A percentile compares a stretch with the other conserved stretches of the same genome.
Evolutionary conservation across 1,284 basidiomycete species (phyloP).

Genomic region (Spongispora temasekensis): DNA sequence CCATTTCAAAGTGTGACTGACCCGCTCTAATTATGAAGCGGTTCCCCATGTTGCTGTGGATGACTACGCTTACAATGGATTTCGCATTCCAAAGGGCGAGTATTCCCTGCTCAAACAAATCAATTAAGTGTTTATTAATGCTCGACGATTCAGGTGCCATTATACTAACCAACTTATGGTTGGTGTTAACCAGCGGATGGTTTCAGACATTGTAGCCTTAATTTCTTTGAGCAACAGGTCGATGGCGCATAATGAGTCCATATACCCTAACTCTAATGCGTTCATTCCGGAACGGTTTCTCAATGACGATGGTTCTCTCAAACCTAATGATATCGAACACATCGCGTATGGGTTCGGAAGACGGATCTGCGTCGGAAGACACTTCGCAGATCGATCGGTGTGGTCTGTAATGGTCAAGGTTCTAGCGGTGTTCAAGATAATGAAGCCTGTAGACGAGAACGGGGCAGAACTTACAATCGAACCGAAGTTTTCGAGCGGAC

Average conservation of each 20-base stretch:
- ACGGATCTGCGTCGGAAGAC: constrained; percentile 18
- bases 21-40: background rate
- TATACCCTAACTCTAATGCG: constrained; percentile 14
- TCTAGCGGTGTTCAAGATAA: constrained; percentile 16
- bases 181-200: background rate
- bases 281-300: constrained; percentile 23
- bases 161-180: constrained; percentile 8
- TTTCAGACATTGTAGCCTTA: no score
- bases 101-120: no score
- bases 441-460: constrained; percentile 4
- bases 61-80: constrained; percentile 3
- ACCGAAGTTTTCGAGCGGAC: constrained; percentile 12
- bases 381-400: constrained; percentile 20
- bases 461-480: constrained; percentile 12
- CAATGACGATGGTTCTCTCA: constrained; percentile 17
- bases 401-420: constrained; percentile 18
- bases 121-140: background rate
- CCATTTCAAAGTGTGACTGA: background rate
- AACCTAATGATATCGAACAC: constrained; percentile 14
- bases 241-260: constrained; percentile 20
- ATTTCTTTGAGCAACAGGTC: no score
- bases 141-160: background rate
- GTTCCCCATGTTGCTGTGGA: constrained; percentile 7
- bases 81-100: constrained; percentile 12
- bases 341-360: constrained; percentile 23